A percentile compares a stretch with the other conserved stretches of the same genome.
These are phyloP conservation scores for Tephrocybe rancida DNA, from an alignment of 768 basidiomycete species.

Conservation along the genomic window DNA sequence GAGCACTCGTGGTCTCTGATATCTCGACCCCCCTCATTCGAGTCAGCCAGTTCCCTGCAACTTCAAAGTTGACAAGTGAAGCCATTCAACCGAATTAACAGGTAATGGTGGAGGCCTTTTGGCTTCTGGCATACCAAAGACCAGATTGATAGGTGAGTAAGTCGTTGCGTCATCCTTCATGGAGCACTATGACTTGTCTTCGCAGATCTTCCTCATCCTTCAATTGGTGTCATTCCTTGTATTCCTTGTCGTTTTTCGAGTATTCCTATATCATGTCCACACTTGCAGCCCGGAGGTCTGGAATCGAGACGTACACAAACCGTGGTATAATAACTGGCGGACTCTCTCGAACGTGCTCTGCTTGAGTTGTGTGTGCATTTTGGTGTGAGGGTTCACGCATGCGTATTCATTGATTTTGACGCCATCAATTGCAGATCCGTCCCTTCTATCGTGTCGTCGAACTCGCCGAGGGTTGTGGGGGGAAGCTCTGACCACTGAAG, in stretches of 20 bases:
- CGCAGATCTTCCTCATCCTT: conserved; percentile 52
- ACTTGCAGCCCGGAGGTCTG: conserved; percentile 42
- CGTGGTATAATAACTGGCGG: conserved; percentile 63
- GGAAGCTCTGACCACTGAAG: conserved; percentile 58
- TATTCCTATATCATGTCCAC: conserved; percentile 53
- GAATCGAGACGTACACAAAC: conserved; percentile 33
- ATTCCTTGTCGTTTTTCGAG: conserved; percentile 47
- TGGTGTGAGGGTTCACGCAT: conserved; percentile 39
- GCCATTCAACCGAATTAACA: too few relatives aligned
- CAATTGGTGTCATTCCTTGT: conserved; percentile 55
- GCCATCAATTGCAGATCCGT: conserved; percentile 47
- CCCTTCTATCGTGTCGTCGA: conserved; percentile 64
- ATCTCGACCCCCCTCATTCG: conserved; percentile 69
- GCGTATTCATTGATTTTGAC: neutral
- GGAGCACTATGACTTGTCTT: too few relatives aligned
- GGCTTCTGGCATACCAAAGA: too few relatives aligned
- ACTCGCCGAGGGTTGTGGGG: conserved; percentile 62
- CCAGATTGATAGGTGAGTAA: too few relatives aligned
- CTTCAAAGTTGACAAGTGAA: too few relatives aligned
- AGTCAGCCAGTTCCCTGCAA: too few relatives aligned
- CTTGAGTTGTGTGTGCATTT: conserved; percentile 62
- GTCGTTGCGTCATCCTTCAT: too few relatives aligned
- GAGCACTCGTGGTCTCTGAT: conserved; percentile 63
- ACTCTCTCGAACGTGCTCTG: conserved; percentile 50
- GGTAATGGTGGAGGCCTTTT: too few relatives aligned